Conservation (phyloP, 805 yeast genomes). For the Ogataea minuta region DNA sequence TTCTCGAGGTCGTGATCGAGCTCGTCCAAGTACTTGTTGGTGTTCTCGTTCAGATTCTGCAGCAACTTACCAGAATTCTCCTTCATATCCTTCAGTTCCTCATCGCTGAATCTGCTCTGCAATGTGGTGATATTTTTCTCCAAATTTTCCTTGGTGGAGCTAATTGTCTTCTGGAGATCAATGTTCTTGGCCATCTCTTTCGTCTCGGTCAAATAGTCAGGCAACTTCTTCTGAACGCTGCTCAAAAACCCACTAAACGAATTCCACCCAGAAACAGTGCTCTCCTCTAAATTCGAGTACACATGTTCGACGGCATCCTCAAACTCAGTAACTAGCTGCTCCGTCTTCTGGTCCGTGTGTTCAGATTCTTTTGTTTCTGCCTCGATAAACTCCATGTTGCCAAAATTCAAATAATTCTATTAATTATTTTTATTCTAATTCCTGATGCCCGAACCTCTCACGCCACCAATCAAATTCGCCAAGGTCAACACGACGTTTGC, state of each 20-base stretch:
- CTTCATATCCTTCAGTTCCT: slow-evolving; percentile 25
- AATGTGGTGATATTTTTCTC: slow-evolving; percentile 17
- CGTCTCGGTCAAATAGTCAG: slow-evolving; percentile 33
- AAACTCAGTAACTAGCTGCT: slow-evolving; percentile 53
- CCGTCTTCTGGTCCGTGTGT: slow-evolving; percentile 45
- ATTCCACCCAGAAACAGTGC: slow-evolving; percentile 37
- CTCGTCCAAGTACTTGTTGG: slow-evolving; percentile 65
- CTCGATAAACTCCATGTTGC: slow-evolving; percentile 32
- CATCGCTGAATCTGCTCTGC: slow-evolving; percentile 22
- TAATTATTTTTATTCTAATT: background rate
- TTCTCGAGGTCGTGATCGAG: slow-evolving; percentile 72
- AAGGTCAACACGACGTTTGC: slow-evolving; percentile 66
- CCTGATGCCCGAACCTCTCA: slow-evolving; percentile 30
- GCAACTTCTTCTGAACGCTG: slow-evolving; percentile 33
- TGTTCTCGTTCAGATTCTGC: slow-evolving; percentile 35
- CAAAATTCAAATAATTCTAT: background rate
- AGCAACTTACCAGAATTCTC: slow-evolving; percentile 28
- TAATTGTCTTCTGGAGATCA: slow-evolving; percentile 19
- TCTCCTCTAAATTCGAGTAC: slow-evolving; percentile 44
- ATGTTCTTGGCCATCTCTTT: slow-evolving; percentile 22
- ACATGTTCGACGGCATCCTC: slow-evolving; percentile 40
- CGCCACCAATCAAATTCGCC: slow-evolving; percentile 80
- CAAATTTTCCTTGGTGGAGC: slow-evolving; percentile 18
- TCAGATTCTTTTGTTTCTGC: slow-evolving; percentile 25
- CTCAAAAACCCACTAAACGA: slow-evolving; percentile 36